Base-by-base conservation (phyloP, 1,139 yeast genomes). In the Taphrina confusa region DNA sequence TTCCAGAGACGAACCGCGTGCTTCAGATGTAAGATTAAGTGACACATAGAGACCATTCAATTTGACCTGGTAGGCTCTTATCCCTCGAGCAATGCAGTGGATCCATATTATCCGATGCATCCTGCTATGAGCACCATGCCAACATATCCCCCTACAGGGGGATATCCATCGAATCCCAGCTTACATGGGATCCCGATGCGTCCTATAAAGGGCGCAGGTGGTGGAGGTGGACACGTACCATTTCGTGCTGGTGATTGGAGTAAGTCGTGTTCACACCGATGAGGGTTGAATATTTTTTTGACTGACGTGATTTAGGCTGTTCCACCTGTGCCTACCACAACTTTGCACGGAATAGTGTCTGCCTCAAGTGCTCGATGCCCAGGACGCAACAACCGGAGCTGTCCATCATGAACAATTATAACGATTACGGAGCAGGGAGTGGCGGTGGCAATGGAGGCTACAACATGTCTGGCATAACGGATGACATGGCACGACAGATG, bases 241-340 rank as follows among this genome's bases (percentile, higher is more conserved):
- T 91, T 91, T 73, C 81, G 97, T 68, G 97, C 97, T 1, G 97
- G 97, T 50, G 97, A 91, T 73, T 91, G 97, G 97, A 90, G 89
- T 47, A 33, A 31, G 52, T 31, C 11, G 11, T 20, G 12, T 18
- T 5, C 37, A 45, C 16, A 27, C 18, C 33, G n/a, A 28, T 6
- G 6, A 28, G 31, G 31, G 11, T 28, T 28, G 31, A 18, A 9
- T 9, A 20, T 8, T 20, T 14, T 16, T 8, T 11, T 5, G 33
- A 9, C 28, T 28, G 28, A 18, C 11, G 12, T 3, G 27, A 8
- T 14, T n/a, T 16, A 47, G 52, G 34, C 18, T 54, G 58, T 65
- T 94, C 86, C 60, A 78, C 82, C 34, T 91, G 97, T 71, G 80
- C 83, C 52, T 91, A 90, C 71, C 97, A 91, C 73, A 91, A 91